Base-by-base conservation (phyloP, 345 rosid species). In the Draba incana region DNA sequence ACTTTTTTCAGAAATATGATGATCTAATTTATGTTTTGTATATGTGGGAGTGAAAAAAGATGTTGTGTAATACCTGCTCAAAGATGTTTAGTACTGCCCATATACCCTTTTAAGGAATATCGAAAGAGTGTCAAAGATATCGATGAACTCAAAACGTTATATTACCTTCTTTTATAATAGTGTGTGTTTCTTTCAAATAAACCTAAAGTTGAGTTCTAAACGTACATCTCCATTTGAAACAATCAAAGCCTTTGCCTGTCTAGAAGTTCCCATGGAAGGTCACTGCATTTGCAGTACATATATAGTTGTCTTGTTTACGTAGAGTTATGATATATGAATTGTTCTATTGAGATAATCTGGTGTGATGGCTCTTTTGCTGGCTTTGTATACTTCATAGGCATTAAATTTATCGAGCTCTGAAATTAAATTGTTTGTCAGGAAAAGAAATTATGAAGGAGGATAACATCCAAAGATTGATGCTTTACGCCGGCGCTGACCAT, bases 401-500 rank as follows among this genome's bases (percentile, higher is more conserved):
- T 7, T 38, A 8, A 31, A 3, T 27, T 11, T 45, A 41, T 31
- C 30, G 2, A 54, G 12, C 38, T 28, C 30, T 6, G 47, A 7
- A 33, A 25, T 16, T 6, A 31, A 37, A 27, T 31, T 54, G 52
- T 45, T 43, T 77, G 51, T 68, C 82, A 90, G 98, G 91, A 72
- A 86, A 87, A 65, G 91, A 88, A 68, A 63, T 93, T 72, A 84
- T 87, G 64, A 81, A 82, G 48, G 88, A 59, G 42, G 75, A 27
- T 35, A 76, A 76, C 71, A 70, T 75, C 57, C 88, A 79, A 77
- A 84, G 86, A 71, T 57, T 51, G 73, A 83, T 87, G 84, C 80
- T 86, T 68, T 59, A 60, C 69, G 85, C 92, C 47, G 79, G 78
- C 64, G 84, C 88, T 80, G 95, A 89, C 80, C 88, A 86, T 71